Percentiles rank a stretch among this genome's conserved stretches.
Evolutionary conservation across 1,284 basidiomycete species (phyloP).

Genomic region (Cutaneotrichosporon sp.): DNA sequence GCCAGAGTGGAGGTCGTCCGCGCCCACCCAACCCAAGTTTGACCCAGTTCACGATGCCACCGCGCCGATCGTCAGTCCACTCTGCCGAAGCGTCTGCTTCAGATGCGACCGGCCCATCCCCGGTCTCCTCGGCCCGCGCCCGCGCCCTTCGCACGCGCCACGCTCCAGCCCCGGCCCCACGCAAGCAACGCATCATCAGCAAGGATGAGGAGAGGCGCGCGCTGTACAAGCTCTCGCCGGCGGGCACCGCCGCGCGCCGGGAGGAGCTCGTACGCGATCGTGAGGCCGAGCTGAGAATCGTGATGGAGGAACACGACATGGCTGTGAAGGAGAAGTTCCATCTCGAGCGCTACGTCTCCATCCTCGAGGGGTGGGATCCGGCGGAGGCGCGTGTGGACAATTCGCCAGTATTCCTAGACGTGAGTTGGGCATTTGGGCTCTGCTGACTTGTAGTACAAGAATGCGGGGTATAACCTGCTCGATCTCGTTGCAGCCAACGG

Average conservation of each 20-base stretch:
- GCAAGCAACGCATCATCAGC: slow-evolving; percentile 11
- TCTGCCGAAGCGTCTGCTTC: no score
- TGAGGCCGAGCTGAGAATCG: slow-evolving; percentile 57
- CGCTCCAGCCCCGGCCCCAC: not conserved
- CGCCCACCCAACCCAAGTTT: not conserved
- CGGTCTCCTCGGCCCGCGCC: not conserved
- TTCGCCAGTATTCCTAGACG: slow-evolving; percentile 66
- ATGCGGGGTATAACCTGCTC: slow-evolving; percentile 32
- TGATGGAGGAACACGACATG: slow-evolving; percentile 67
- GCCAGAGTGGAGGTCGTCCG: slow-evolving; percentile 21
- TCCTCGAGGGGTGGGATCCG: slow-evolving; percentile 67
- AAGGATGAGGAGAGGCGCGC: slow-evolving; percentile 29
- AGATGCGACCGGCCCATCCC: not conserved
- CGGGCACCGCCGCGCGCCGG: slow-evolving; percentile 32
- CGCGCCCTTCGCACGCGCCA: not conserved
- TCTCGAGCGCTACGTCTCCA: slow-evolving; percentile 67
- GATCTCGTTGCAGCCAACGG: slow-evolving; percentile 23
- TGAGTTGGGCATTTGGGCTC: slow-evolving; percentile 42
- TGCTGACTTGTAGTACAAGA: slow-evolving; percentile 27
- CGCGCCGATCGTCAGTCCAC: not conserved
- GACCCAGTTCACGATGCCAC: no score
- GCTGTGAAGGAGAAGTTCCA: slow-evolving; percentile 81
- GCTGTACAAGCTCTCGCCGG: slow-evolving; percentile 20
- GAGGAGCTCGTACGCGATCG: slow-evolving; percentile 56
- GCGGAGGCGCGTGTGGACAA: slow-evolving; percentile 67